phyloP scores from a whole-genome alignment of 257 asterid genomes.

The Catharanthus roseus region DNA sequence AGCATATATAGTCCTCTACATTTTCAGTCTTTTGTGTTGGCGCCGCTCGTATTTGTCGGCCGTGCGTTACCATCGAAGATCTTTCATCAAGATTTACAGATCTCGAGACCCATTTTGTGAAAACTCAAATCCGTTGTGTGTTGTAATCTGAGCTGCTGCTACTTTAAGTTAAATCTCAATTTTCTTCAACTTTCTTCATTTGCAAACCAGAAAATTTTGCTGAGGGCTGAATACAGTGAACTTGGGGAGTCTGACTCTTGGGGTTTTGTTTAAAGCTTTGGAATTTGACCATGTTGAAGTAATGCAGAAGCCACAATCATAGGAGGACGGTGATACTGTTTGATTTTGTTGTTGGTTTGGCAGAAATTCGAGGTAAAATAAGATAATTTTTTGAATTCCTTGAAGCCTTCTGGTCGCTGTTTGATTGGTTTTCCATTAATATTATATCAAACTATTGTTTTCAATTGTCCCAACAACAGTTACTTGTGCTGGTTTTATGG shows the following conservation, averaged over 20 bases:
- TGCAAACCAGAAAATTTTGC: conserved; percentile 22
- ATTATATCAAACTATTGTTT: conserved; percentile 19
- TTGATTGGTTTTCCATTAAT: conserved; percentile 22
- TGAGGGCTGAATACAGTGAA: conserved; percentile 40
- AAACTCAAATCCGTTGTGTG: neutral
- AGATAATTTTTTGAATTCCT: conserved; percentile 1
- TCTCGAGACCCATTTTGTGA: conserved; percentile 36
- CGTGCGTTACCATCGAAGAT: conserved; percentile 20
- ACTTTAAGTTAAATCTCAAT: neutral
- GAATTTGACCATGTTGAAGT: conserved; percentile 27
- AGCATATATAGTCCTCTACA: conserved; percentile 21
- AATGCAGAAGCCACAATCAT: conserved; percentile 39
- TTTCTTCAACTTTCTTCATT: conserved; percentile 43
- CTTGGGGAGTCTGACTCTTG: conserved; percentile 24
- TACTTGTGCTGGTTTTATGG: conserved; percentile 23
- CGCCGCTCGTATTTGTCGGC: conserved; percentile 65
- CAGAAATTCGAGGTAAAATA: conserved; percentile 43
- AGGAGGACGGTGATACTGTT: conserved; percentile 69
- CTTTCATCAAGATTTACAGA: conserved; percentile 32
- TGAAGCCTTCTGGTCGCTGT: conserved; percentile 17
- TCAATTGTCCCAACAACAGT: conserved; percentile 18
- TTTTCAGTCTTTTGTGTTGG: conserved; percentile 26
- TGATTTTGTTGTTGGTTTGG: conserved; percentile 39
- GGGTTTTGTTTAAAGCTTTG: conserved; percentile 14
- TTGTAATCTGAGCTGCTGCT: neutral